Evolutionary conservation across 139 green algal genomes (phyloP).

Genomic region (Ettlia oleoabundans): DNA sequence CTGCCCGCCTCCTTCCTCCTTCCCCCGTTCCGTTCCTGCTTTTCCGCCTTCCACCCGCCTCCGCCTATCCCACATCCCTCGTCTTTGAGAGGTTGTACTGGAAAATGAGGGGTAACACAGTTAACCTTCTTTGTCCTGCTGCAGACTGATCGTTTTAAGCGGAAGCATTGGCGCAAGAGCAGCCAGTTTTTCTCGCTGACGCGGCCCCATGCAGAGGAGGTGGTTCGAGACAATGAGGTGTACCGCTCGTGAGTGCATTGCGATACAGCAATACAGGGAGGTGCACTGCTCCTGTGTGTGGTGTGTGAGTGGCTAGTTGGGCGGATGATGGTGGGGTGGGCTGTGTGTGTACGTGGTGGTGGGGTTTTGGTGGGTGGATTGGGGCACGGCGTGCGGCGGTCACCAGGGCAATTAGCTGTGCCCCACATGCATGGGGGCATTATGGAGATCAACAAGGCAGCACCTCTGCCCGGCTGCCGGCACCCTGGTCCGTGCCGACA

Average conservation of each 20-base stretch:
- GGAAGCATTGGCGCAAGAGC: conserved; percentile 40
- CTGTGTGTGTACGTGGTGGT: background rate
- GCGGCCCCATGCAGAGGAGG: conserved; percentile 23
- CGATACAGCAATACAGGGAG: too few species aligned
- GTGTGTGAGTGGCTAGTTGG: too few species aligned
- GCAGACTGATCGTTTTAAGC: background rate
- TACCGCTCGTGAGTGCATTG: conserved; percentile 30
- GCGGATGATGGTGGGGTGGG: background rate
- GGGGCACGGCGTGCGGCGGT: background rate
- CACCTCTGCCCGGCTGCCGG: too few species aligned
- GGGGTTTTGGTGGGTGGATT: background rate
- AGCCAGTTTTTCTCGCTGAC: conserved; percentile 41
- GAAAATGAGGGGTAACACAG: background rate
- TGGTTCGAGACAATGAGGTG: conserved; percentile 20
- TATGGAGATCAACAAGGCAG: too few species aligned
- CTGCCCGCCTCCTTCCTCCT: too few species aligned
- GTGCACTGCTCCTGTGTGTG: background rate
- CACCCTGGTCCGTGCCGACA: too few species aligned
- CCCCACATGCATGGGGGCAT: background rate
- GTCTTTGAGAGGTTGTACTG: too few species aligned
- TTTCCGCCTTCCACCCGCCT: too few species aligned
- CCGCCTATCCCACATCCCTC: too few species aligned
- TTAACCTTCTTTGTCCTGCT: background rate
- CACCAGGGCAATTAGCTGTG: background rate
- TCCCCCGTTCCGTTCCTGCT: too few species aligned